Evolutionary conservation across 73 alveolate genomes (phyloP).

Genomic region (Symbiodinium natans): DNA sequence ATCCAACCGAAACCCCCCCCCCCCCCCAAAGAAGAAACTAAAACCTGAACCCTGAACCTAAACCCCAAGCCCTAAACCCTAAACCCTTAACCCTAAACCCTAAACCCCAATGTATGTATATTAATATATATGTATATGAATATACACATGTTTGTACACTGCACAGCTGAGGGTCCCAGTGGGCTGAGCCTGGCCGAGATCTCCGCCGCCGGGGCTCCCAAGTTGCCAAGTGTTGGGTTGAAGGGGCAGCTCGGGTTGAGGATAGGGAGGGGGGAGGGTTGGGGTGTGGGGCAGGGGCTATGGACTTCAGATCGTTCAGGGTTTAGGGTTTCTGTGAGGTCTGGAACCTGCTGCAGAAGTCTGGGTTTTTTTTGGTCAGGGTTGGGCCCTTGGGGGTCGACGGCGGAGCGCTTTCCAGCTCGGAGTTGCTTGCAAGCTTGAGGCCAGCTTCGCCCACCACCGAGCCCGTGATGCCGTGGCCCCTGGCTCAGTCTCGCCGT

Average conservation of each 20-base stretch:
- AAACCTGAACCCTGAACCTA: neutral
- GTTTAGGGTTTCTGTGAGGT: too few relatives aligned
- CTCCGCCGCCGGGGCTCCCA: neutral
- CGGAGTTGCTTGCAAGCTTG: too few relatives aligned
- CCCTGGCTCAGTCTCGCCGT: neutral
- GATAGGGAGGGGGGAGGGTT: neutral
- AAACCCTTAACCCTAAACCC: neutral
- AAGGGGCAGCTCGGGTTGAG: neutral
- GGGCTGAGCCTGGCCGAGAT: neutral
- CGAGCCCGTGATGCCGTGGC: neutral
- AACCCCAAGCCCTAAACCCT: neutral
- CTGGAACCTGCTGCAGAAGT: too few relatives aligned
- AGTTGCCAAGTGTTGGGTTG: neutral
- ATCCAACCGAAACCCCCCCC: too few relatives aligned
- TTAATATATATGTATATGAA: too few relatives aligned
- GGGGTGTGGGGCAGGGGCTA: neutral
- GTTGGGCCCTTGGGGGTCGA: too few relatives aligned
- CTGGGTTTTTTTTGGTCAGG: too few relatives aligned
- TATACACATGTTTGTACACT: too few relatives aligned
- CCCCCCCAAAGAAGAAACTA: neutral
- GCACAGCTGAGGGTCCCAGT: neutral
- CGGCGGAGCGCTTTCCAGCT: too few relatives aligned
- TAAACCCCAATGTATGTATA: too few relatives aligned
- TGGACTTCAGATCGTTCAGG: neutral
- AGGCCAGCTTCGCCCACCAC: neutral